These are phyloP conservation scores for Metschnikowia sp. DNA, from an alignment of 805 yeast genomes.

Conservation along the genomic window DNA sequence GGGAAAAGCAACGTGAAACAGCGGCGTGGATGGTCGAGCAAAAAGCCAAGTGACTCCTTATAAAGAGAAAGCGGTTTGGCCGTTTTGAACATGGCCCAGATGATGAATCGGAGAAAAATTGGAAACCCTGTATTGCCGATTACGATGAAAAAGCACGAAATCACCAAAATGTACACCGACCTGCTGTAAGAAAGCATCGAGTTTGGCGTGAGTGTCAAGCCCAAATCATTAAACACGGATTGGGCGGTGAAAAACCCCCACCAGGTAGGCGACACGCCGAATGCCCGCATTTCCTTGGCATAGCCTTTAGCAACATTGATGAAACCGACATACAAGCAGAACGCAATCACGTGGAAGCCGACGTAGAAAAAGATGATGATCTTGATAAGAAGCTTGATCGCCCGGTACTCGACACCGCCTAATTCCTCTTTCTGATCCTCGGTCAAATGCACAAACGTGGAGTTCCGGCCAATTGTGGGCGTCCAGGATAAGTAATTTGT, in stretches of 20 bases:
- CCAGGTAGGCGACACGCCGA: slow-evolving; percentile 79
- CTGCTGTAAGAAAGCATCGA: slow-evolving; percentile 69
- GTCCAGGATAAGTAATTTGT: slow-evolving; percentile 80
- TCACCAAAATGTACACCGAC: slow-evolving; percentile 62
- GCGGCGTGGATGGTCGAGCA: slow-evolving; percentile 94
- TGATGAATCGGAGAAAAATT: slow-evolving; percentile 68
- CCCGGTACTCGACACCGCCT: slow-evolving; percentile 96
- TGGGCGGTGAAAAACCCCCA: slow-evolving; percentile 87
- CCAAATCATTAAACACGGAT: slow-evolving; percentile 82
- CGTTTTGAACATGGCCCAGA: slow-evolving; percentile 73
- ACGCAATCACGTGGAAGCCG: slow-evolving; percentile 65
- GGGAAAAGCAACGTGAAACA: slow-evolving; percentile 94
- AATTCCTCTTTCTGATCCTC: slow-evolving; percentile 87
- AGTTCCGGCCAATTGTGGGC: slow-evolving; percentile 91
- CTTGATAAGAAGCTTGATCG: slow-evolving; percentile 70
- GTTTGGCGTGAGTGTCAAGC: slow-evolving; percentile 75
- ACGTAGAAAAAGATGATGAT: slow-evolving; percentile 65
- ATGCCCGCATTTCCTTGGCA: slow-evolving; percentile 38
- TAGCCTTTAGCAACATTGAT: slow-evolving; percentile 36
- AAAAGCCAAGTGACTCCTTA: slow-evolving; percentile 77
- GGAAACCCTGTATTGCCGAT: slow-evolving; percentile 97
- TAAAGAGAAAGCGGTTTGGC: slow-evolving; percentile 61
- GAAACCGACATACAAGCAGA: slow-evolving; percentile 61
- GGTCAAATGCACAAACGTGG: slow-evolving; percentile 79
- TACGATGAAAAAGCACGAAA: slow-evolving; percentile 67